Base-by-base conservation (phyloP, 192 early-diverging fungal genomes). In the Backusella sp. region DNA sequence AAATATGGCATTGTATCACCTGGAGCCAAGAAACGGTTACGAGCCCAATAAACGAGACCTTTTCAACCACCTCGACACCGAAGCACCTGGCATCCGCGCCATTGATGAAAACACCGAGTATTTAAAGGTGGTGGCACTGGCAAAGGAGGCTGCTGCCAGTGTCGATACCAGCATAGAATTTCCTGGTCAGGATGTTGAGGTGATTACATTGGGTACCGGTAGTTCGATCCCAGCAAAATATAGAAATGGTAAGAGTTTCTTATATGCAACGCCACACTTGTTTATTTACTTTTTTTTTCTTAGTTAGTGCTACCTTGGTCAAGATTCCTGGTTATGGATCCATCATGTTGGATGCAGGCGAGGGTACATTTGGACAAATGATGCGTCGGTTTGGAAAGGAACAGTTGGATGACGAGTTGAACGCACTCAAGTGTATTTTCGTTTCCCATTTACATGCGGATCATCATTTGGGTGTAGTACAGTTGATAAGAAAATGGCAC, bases 391-490 rank as follows among this genome's bases (percentile, higher is more conserved):
- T 94, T 75, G 94, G 92, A 26, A 62, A 32, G n/a, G 85, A 87
- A 65, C 78, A 68, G n/a, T 78, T 91, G 8, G 81, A 85, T 11
- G 82, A 90, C 28, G 86, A 86, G 62, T 76, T 98, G 12, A 70
- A 72, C 11, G 77, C 78, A 11, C 68, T 99, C 34, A 84, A 86
- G 69, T 82, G 92, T 9, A 76, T 99, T 68, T 98, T 96, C 83
- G 86, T 99, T 9, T 97, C 96, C 42, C 98, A 99, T 80, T 82
- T 99, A 85, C 98, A 99, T 81, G 98, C 97, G 32, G 98, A 99
- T 82, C 98, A 99, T 76, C 98, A 98, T 79, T 82, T 99, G 23
- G 98, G 98, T 3, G 83, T 91, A 4, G 84, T 95, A 6, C 79
- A 88, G 32, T 72, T 99, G 49, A 82, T 99, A 69, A 84, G 80